Conservation (phyloP, 2,329 filamentous ascomycete genomes). For the Ceratocystis cubensis region DNA sequence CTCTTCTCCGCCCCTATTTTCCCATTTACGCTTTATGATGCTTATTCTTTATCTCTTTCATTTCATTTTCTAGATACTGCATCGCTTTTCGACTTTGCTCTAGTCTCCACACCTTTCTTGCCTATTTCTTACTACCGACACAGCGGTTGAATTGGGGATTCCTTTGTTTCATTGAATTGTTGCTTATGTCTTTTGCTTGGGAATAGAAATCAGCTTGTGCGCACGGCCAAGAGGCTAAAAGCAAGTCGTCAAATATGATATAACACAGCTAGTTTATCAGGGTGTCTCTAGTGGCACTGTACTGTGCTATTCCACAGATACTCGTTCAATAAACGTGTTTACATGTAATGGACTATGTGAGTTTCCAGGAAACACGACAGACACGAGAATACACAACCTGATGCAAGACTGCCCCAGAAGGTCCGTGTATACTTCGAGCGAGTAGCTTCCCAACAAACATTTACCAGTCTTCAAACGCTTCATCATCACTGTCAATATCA, state of each 20-base stretch:
- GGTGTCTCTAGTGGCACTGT: not conserved
- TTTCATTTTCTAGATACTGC: not conserved
- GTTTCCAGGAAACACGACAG: not conserved
- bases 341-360: not conserved
- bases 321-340: not conserved
- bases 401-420: not conserved
- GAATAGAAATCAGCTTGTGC: not conserved
- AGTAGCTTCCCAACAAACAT: not conserved
- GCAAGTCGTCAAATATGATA: not conserved
- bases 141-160: conserved; percentile 3
- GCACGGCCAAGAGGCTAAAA: not conserved
- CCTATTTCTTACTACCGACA: not conserved
- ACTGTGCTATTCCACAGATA: not conserved
- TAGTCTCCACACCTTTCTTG: not conserved
- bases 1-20: not conserved
- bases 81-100: not conserved
- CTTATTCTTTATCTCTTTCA: not conserved
- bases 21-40: not conserved
- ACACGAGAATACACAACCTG: not conserved
- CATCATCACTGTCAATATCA: not conserved
- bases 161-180: conserved; percentile 4
- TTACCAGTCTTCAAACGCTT: not conserved
- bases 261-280: not conserved
- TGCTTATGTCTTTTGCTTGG: not conserved
- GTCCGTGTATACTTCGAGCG: not conserved